A percentile compares a stretch with the other conserved stretches of the same genome.
These are phyloP conservation scores for Nepenthes gracilis DNA, from an alignment of 148 eudicot species.

Conservation along the genomic window DNA sequence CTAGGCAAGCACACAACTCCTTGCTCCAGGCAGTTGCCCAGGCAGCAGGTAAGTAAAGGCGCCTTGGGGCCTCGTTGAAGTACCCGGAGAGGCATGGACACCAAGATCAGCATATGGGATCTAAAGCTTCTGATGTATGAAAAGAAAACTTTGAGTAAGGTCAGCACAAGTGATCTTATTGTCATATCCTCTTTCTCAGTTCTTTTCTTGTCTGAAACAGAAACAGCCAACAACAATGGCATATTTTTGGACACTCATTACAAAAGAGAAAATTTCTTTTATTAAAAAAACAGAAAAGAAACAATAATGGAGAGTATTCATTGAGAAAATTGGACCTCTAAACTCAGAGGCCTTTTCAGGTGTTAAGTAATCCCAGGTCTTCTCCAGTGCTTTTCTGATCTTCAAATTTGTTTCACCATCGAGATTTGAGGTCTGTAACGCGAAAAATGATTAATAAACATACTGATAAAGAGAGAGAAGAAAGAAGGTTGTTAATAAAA, in stretches of 20 bases:
- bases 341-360: constrained; percentile 78
- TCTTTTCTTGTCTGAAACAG: too few species aligned
- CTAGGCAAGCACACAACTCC: too few species aligned
- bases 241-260: too few species aligned
- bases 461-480: background rate
- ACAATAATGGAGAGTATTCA: background rate
- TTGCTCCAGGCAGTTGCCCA: too few species aligned
- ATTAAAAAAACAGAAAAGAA: background rate
- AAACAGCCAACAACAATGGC: too few species aligned
- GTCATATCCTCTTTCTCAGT: too few species aligned
- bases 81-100: background rate
- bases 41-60: too few species aligned
- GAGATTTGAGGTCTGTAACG: constrained; percentile 81
- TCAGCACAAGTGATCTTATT: too few species aligned
- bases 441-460: constrained; percentile 7
- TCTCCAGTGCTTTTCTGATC: constrained; percentile 93
- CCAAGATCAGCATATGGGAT: background rate
- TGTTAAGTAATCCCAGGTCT: constrained; percentile 85
- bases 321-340: constrained; percentile 33
- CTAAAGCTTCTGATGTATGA: too few species aligned
- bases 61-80: too few species aligned
- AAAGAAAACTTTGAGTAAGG: too few species aligned
- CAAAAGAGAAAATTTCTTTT: background rate
- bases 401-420: constrained; percentile 98
- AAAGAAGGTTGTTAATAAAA: background rate